These are phyloP conservation scores for Penium margaritaceum DNA, from an alignment of 139 green algal genomes.

Conservation along the genomic window DNA sequence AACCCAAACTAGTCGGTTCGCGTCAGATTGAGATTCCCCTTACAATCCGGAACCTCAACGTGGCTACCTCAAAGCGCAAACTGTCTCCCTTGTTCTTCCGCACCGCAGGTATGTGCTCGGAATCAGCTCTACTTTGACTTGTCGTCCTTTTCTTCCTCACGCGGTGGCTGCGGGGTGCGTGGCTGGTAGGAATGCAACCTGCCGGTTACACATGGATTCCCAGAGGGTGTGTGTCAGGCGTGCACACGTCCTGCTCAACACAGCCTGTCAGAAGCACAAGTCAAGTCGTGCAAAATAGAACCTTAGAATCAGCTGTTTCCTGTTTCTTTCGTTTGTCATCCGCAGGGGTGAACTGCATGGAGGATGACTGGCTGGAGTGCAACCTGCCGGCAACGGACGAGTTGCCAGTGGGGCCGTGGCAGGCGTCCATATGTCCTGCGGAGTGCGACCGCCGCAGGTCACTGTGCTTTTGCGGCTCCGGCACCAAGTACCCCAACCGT, in stretches of 20 bases:
- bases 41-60: too few species aligned
- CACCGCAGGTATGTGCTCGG: too few species aligned
- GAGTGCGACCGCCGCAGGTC: not conserved
- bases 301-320: not conserved
- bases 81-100: too few species aligned
- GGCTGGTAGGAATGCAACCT: too few species aligned
- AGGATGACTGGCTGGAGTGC: not conserved
- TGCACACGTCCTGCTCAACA: not conserved
- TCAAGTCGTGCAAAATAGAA: not conserved
- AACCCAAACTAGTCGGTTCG: too few species aligned
- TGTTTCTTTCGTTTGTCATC: not conserved
- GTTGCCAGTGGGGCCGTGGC: not conserved
- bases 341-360: not conserved
- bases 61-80: too few species aligned
- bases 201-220: too few species aligned
- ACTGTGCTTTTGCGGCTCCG: not conserved
- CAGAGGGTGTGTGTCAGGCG: not conserved
- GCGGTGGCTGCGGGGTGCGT: too few species aligned
- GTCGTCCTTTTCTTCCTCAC: too few species aligned
- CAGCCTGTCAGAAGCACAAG: not conserved
- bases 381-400: not conserved
- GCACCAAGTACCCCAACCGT: not conserved
- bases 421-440: constrained; percentile 14
- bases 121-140: too few species aligned
- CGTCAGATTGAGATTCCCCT: too few species aligned